These are phyloP conservation scores for Glomus cerebriforme DNA, from an alignment of 192 early-diverging fungal genomes.

Conservation along the genomic window DNA sequence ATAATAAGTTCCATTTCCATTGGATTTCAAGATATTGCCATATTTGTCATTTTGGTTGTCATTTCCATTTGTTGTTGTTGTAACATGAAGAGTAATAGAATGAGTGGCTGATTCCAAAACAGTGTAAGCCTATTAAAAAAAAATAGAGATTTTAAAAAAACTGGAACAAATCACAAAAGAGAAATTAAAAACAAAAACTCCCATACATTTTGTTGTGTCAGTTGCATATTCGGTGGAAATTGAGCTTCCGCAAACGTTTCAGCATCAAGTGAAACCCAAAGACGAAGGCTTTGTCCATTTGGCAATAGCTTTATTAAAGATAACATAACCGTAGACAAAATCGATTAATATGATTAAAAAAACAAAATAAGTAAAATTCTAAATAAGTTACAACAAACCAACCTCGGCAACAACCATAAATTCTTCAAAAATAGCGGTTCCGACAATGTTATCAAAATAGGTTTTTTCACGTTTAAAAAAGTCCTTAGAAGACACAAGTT, in stretches of 20 bases:
- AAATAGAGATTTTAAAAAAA: not conserved
- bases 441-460: conserved; percentile 71
- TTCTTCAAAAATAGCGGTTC: conserved; percentile 76
- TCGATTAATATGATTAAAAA: not conserved
- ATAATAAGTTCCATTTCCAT: conserved; percentile 87
- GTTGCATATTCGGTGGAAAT: conserved; percentile 74
- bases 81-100: conserved; percentile 69
- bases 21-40: conserved; percentile 89
- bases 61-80: conserved; percentile 56
- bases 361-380: not conserved
- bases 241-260: conserved; percentile 62
- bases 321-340: not conserved
- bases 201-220: conserved; percentile 25
- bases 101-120: conserved; percentile 66
- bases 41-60: conserved; percentile 70
- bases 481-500: conserved; percentile 65
- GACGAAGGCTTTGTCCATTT: conserved; percentile 48
- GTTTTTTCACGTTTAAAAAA: conserved; percentile 54
- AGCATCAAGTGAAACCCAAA: conserved; percentile 79
- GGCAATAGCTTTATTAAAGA: conserved; percentile 30
- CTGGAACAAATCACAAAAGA: too few relatives aligned
- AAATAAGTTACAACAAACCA: conserved; percentile 21
- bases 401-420: conserved; percentile 79
- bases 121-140: conserved; percentile 67
- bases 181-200: not conserved